Conservation (phyloP, 495 filamentous ascomycete genomes). For the Tuber aestivum region DNA sequence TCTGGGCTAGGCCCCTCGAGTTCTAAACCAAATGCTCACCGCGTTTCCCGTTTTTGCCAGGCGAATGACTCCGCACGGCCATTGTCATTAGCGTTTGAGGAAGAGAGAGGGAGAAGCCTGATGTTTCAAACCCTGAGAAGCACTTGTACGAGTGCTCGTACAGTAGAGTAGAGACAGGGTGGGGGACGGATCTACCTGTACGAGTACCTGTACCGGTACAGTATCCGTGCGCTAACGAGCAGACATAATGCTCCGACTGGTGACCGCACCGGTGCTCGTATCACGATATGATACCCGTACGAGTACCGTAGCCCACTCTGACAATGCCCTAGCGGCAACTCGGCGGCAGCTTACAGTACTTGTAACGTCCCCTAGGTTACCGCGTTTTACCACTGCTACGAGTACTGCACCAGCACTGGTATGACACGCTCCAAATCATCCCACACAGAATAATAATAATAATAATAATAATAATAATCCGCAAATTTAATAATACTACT, state of each 20-base stretch:
- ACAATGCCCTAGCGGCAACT: not conserved
- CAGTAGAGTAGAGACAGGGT: no score
- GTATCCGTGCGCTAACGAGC: not conserved
- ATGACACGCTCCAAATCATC: not conserved
- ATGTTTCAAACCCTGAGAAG: not conserved
- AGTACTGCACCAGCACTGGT: not conserved
- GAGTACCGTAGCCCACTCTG: not conserved
- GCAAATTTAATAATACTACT: not conserved
- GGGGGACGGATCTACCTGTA: not conserved
- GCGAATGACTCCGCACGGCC: not conserved
- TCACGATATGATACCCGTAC: no score
- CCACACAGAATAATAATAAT: no score
- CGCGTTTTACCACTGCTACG: not conserved
- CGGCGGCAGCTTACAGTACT: not conserved
- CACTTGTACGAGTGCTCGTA: not conserved
- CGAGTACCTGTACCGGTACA: no score
- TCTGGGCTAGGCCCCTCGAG: not conserved
- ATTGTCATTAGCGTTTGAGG: not conserved
- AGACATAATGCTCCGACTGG: not conserved
- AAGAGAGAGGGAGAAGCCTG: not conserved
- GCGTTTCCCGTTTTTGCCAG: not conserved
- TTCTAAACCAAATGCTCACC: not conserved
- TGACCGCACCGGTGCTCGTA: not conserved
- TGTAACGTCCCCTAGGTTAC: not conserved
- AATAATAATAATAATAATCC: not conserved